Percentiles rank a stretch among this genome's conserved stretches.
Evolutionary conservation across 495 filamentous ascomycete species (phyloP).

Genomic region (Coniosporium apollinis): DNA sequence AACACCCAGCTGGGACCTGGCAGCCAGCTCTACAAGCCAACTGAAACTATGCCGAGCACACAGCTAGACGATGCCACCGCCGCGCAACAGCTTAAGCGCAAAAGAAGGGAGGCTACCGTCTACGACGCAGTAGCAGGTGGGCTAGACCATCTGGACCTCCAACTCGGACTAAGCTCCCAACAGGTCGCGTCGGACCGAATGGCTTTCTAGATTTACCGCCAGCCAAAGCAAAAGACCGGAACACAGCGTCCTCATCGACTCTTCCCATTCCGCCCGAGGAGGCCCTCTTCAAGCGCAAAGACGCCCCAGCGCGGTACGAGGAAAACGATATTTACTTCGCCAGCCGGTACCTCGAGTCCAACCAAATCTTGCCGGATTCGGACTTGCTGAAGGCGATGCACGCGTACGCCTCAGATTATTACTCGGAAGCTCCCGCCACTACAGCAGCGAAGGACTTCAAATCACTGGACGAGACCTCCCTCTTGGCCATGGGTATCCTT

Average conservation of each 20-base stretch:
- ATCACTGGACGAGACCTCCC: conserved; percentile 71
- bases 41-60: too few relatives aligned
- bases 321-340: conserved; percentile 60
- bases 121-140: conserved; percentile 73
- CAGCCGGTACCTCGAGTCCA: conserved; percentile 33
- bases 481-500: conserved; percentile 66
- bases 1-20: too few relatives aligned
- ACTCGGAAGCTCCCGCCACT: conserved; percentile 25
- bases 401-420: conserved; percentile 56
- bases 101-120: conserved; percentile 33
- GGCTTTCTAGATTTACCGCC: conserved; percentile 11
- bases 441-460: conserved; percentile 31
- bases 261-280: conserved; percentile 51
- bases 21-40: too few relatives aligned
- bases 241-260: conserved; percentile 34
- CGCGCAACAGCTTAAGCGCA: not conserved
- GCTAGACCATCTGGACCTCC: not conserved
- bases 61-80: not conserved
- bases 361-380: conserved; percentile 43
- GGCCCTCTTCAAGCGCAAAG: conserved; percentile 46
- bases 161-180: not conserved
- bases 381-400: conserved; percentile 66
- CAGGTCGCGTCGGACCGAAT: conserved; percentile 3
- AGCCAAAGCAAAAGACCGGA: conserved; percentile 28
- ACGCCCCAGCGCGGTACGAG: conserved; percentile 44